Evolutionary conservation across 2,329 filamentous ascomycete species (phyloP).

Genomic region (Nectriaceae sp.): DNA sequence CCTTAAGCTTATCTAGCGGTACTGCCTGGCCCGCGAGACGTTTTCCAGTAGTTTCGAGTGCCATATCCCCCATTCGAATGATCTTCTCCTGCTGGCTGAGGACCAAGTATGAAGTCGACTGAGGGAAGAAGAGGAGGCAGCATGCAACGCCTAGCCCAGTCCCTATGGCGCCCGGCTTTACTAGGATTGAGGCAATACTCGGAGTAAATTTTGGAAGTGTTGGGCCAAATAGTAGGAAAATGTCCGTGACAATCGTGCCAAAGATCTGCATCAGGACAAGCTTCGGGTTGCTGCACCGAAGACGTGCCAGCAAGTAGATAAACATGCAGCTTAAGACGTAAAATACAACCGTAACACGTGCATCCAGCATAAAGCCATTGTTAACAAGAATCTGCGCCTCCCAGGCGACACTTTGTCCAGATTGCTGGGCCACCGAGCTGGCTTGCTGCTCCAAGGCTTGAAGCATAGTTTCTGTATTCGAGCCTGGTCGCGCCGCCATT

Average conservation of each 20-base stretch:
- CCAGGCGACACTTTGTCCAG: conserved; percentile 19
- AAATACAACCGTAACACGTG: conserved; percentile 42
- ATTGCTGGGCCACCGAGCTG: conserved; percentile 32
- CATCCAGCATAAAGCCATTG: conserved; percentile 49
- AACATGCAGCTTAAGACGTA: conserved; percentile 43
- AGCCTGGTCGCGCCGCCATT: conserved; percentile 40
- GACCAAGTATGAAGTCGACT: conserved; percentile 48
- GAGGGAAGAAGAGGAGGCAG: conserved; percentile 49
- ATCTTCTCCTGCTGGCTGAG: conserved; percentile 31
- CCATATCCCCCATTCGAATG: conserved; percentile 31
- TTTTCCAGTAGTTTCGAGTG: conserved; percentile 33
- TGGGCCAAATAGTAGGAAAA: conserved; percentile 47
- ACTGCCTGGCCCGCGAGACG: conserved; percentile 20
- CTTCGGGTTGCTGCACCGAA: conserved; percentile 48
- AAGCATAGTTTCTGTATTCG: conserved; percentile 37
- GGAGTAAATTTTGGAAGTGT: conserved; percentile 42
- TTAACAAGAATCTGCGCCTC: conserved; percentile 41
- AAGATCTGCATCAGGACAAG: conserved; percentile 47
- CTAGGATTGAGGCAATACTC: conserved; percentile 38
- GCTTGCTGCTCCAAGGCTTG: conserved; percentile 38
- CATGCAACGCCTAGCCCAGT: conserved; percentile 46
- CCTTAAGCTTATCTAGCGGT: conserved; percentile 33
- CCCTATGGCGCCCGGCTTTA: conserved; percentile 48
- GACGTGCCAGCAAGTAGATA: conserved; percentile 44
- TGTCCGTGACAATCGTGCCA: conserved; percentile 46